Evolutionary conservation across 768 basidiomycete species (phyloP), one percentile per base, ranked within the genome.

Genomic region (Ephemerocybe angulata): DNA sequence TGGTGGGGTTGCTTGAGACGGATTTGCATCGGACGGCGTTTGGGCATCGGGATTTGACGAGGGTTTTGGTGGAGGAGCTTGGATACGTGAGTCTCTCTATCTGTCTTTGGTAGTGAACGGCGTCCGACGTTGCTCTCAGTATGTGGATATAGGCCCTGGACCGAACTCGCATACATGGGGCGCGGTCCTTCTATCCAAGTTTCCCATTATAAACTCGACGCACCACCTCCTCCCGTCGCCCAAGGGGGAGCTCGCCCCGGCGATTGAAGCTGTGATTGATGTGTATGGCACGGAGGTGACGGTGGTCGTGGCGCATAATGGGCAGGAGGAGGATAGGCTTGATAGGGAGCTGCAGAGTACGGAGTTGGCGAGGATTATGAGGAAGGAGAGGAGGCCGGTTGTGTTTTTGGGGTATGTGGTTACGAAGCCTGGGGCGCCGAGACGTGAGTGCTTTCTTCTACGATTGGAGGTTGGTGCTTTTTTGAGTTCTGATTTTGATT

Each of bases 131-230:
- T 42, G 21, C 21, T 31, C 11, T 22, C 59, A 93, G 90, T 84
- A 93, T 64, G 88, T 92, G 4, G 93, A 96, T 63, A 74, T 93
- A 13, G 93, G 93, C 2, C 93, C 93, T 3, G 90, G 90, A 37
- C 91, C 92, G 2, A 88, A 90, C 64, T 74, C 84, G 49, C 92
- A 95, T 63, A 95, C 93, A 0, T 95, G 93, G 93, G 93, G 93
- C 46, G 88, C 87, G 25, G 84, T 78, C 4, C 73, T 95, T 2
- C 72, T 95, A 2, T 90, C 90, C 3, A 93, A 93, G 84, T 96
- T 91, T 71, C 93, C 93, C 0, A 95, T 96, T 65, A 76, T 95
- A 61, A 85, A 85, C 60, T 88, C 91, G 1, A 85, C 82, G 13
- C 93, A 95, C 63, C 90, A 94, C 63, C 76, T 95, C 1, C 78